Percentiles rank a stretch among this genome's conserved stretches.
phyloP scores from a whole-genome alignment of 257 asterid species.

The Scutellaria galericulata region DNA sequence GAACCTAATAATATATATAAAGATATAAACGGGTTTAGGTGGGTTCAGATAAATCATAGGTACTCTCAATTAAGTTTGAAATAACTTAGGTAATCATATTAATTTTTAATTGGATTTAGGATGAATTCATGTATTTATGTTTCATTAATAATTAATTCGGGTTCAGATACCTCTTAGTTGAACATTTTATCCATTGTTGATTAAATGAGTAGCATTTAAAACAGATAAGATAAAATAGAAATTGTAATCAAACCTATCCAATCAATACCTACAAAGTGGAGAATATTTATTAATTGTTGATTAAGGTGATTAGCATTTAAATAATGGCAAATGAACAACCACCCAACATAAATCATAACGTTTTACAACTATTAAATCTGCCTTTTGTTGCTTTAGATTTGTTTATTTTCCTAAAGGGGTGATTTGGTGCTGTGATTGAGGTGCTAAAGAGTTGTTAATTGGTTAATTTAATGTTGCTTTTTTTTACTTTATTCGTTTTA shows the following conservation, averaged over 20 bases:
- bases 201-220: background rate
- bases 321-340: conserved; percentile 19
- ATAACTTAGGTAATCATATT: too few relatives aligned
- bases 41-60: too few relatives aligned
- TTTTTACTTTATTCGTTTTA: too few relatives aligned
- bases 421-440: conserved; percentile 30
- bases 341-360: background rate
- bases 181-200: too few relatives aligned
- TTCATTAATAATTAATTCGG: too few relatives aligned
- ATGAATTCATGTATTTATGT: too few relatives aligned
- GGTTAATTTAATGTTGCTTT: conserved; percentile 15
- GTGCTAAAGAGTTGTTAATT: conserved; percentile 5
- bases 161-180: too few relatives aligned
- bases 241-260: background rate
- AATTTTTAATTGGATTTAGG: too few relatives aligned
- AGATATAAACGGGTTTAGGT: too few relatives aligned
- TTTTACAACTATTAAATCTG: conserved; percentile 16
- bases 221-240: too few relatives aligned
- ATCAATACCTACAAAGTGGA: background rate
- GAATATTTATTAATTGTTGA: background rate
- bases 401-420: conserved; percentile 10
- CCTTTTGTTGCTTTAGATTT: conserved; percentile 29
- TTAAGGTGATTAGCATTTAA: conserved; percentile 13
- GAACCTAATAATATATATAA: too few relatives aligned
- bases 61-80: too few relatives aligned